phyloP scores from a whole-genome alignment of 305 asterid species.

The Fraxinus albicans region DNA sequence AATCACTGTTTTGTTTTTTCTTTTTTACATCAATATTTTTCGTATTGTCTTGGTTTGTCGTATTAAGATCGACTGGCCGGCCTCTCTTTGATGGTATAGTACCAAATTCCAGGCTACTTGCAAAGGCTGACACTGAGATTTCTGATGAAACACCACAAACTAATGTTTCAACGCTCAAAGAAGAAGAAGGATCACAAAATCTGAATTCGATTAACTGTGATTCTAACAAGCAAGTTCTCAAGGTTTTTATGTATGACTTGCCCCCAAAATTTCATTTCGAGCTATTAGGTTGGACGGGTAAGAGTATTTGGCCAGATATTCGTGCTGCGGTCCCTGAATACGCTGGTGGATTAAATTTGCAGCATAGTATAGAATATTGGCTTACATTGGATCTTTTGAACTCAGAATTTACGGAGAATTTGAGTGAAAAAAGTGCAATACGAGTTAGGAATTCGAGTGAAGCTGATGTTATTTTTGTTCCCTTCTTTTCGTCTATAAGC shows the following conservation, averaged over 20 bases:
- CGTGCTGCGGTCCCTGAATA: conserved; percentile 51
- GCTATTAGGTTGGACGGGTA: conserved; percentile 64
- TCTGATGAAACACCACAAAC: conserved; percentile 19
- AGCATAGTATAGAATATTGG: conserved; percentile 94
- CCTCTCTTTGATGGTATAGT: conserved; percentile 38
- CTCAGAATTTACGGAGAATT: conserved; percentile 46
- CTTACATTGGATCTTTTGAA: conserved; percentile 69
- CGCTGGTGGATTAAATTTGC: conserved; percentile 88
- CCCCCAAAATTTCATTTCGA: conserved; percentile 77
- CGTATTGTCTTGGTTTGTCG: conserved; percentile 44
- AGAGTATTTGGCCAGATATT: conserved; percentile 76
- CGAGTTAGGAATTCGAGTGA: conserved; percentile 69
- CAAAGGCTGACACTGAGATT: conserved; percentile 22
- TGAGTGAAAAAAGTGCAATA: conserved; percentile 46
- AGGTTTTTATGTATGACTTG: conserved; percentile 82
- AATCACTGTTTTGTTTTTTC: conserved; percentile 61
- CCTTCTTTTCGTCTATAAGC: conserved; percentile 81
- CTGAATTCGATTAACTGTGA: conserved; percentile 27
- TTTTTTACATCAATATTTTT: conserved; percentile 40
- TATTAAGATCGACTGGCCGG: conserved; percentile 42
- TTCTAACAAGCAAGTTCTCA: conserved; percentile 41
- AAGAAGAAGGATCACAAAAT: conserved; percentile 1
- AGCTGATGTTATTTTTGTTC: conserved; percentile 87
- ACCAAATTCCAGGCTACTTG: conserved; percentile 47
- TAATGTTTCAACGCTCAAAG: not conserved